Evolutionary conservation across 768 basidiomycete genomes (phyloP).

Genomic region (Rickenella mellea): DNA sequence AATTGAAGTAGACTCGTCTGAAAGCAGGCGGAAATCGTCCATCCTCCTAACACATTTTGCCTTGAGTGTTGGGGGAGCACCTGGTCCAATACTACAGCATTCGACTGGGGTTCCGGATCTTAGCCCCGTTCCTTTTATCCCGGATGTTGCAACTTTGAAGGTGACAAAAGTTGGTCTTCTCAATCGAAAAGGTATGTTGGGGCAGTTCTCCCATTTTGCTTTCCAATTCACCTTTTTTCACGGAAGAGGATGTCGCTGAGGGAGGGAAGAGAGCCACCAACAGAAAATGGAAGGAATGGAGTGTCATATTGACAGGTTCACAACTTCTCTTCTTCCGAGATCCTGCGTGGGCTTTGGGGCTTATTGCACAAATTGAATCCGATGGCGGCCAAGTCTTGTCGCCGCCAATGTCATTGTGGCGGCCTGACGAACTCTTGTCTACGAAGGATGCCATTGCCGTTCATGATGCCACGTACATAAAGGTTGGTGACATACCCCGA

Average conservation of each 20-base stretch:
- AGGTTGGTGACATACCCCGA: conserved; percentile 36
- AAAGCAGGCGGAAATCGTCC: conserved; percentile 26
- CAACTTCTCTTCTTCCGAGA: conserved; percentile 89
- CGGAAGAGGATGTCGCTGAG: conserved; percentile 53
- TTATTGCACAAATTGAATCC: conserved; percentile 34
- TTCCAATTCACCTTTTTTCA: neutral
- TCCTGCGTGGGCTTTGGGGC: conserved; percentile 38
- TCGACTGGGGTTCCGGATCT: conserved; percentile 16
- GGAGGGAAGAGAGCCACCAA: conserved; percentile 66
- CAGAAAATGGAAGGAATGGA: conserved; percentile 85
- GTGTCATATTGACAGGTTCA: conserved; percentile 78
- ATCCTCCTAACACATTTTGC: conserved; percentile 32
- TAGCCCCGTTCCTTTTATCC: conserved; percentile 17
- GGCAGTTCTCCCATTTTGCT: neutral
- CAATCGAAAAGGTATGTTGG: conserved; percentile 48
- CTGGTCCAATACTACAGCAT: conserved; percentile 9
- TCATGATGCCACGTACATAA: conserved; percentile 65
- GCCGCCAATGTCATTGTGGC: conserved; percentile 37
- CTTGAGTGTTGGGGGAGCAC: conserved; percentile 26
- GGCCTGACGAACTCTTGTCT: conserved; percentile 80
- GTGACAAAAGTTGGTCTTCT: conserved; percentile 77
- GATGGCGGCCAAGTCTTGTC: conserved; percentile 23
- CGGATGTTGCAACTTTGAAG: conserved; percentile 36
- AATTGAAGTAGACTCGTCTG: conserved; percentile 43
- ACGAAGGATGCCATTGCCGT: conserved; percentile 74